Base-by-base conservation (phyloP, 116 monocot genomes). In the Cymodocea nodosa region DNA sequence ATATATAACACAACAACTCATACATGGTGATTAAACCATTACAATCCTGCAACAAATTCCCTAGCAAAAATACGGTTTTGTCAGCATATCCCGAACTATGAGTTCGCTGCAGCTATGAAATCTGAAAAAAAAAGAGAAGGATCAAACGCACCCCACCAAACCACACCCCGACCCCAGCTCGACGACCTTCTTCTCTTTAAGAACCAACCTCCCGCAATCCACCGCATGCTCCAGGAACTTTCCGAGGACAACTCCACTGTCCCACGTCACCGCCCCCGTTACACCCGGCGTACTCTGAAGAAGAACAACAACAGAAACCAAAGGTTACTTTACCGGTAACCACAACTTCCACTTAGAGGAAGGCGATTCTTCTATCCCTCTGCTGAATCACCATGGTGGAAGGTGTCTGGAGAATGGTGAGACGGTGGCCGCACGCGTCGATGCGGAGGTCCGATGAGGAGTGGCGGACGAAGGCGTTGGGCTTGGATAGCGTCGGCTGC, bases 211-310 rank as follows among this genome's bases (percentile, higher is more conserved):
- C 15, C 77, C 72, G 4, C 67, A 60, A 70, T 98, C 97, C 22
- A 86, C 88, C 4, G 97, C 77, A 39, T 91, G 91, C 73, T 98
- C 97, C 60, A 98, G 44, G 75, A 98, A 91, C 75, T 91, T 91
- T 20, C 79, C 88, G 37, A 91, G 91, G 15, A 98, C 80, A 11
- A 98, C 59, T 7, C 89, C 97, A 60, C 92, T 91, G 77, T 98
- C 97, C 97, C 97, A 97, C 83, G 86, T 80, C 59, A 97, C 97
- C 0, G 91, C 97, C 37, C 97, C 97, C 9, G 97, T 97, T 56
- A 97, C 97, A 1, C 97, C 97, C 5, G 88, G 88, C 22, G 71
- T 77, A 75, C 82, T 82, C 93, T 93, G 54, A 35, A 22, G 30
- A 30, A 3, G 30, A 30, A n/a, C 19, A 19, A 52, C 24, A n/a